Evolutionary conservation across 2,329 filamentous ascomycete species (phyloP), one percentile per base, ranked within the genome.

Genomic region (Cladosporium colombiae): DNA sequence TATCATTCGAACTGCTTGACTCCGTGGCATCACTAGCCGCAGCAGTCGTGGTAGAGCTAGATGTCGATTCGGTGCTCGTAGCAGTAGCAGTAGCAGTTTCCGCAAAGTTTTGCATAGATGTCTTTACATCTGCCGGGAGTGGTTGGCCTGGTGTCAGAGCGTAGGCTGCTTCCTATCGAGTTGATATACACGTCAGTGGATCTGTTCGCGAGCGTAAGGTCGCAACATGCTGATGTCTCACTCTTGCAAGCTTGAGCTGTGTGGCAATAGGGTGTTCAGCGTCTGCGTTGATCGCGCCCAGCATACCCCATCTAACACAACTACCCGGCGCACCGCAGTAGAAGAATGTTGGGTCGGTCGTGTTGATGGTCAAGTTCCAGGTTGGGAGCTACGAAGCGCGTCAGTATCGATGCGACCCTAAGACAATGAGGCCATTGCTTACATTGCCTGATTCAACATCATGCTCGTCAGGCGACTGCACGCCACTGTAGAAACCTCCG

Each of bases 201-300:
- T 46, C 3, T 21, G 3, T 7, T 46, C 40, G 40, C 27, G 10
- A 5, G 13, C 25, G 1, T 27, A 21, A 21, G 13, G 6, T 29
- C 18, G 8, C n/a, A 21, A 27, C 16, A 27, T 14, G 23, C 3
- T 11, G 10, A 3, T 27, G 6, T 31, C 61, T 55, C 27, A 63
- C 61, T 27, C 61, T 60, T 2, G 76, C 75, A 8, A 73, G 58
- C 29, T 66, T 67, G 62, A 75, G 73, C 58, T 78, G 76, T 11
- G 66, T 72, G 10, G 62, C 67, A 8, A 78, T 66, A 3, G 69
- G 66, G 7, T 66, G 67, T 1, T 69, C 75, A 2, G 65, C 66
- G 64, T 79, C 80, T 7, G 88, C 85, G 72, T 93, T 94, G 70
- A 94, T 89, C 1, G 86, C 89, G 3, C 90, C 91, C 18, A 94